Percentiles rank a stretch among this genome's conserved stretches.
Conservation (phyloP, 768 basidiomycete genomes). For the Crassisporium funariophilum region DNA sequence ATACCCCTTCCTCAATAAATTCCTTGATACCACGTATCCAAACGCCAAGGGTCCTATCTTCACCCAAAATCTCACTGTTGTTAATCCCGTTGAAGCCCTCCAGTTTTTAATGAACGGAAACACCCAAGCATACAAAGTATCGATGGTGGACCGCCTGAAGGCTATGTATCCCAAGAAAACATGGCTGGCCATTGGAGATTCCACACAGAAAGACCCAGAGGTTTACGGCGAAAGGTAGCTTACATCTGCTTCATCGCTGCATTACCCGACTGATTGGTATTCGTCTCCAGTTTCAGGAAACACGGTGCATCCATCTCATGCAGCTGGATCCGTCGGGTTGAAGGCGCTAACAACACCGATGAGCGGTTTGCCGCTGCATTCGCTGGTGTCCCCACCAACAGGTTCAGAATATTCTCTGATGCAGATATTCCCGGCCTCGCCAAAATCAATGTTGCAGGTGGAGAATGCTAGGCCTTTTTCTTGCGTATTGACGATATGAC, state of each 20-base stretch:
- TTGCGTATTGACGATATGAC: too few species aligned
- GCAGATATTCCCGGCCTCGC: conserved; percentile 36
- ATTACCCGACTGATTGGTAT: not conserved
- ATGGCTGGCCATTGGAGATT: conserved; percentile 45
- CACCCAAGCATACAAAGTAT: conserved; percentile 37
- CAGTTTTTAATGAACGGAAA: conserved; percentile 28
- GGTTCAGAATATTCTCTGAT: conserved; percentile 37
- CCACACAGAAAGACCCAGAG: conserved; percentile 48
- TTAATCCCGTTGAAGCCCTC: conserved; percentile 30
- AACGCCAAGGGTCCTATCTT: conserved; percentile 40
- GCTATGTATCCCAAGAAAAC: conserved; percentile 45
- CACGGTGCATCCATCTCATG: conserved; percentile 39
- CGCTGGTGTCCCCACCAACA: conserved; percentile 33
- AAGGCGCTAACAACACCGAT: conserved; percentile 42
- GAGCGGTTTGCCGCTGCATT: conserved; percentile 40
- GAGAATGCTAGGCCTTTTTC: conserved; percentile 37
- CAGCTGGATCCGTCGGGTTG: conserved; percentile 47
- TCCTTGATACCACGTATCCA: conserved; percentile 38
- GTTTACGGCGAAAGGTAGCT: conserved; percentile 44
- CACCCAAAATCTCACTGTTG: conserved; percentile 38
- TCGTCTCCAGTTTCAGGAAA: conserved; percentile 32
- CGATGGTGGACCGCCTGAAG: conserved; percentile 39
- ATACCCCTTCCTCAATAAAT: conserved; percentile 44
- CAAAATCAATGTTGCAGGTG: conserved; percentile 40
- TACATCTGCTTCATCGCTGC: not conserved